A percentile compares a stretch with the other conserved stretches of the same genome.
Evolutionary conservation across 2,329 filamentous ascomycete species (phyloP).

Genomic region (Fusarium xyrophilum): DNA sequence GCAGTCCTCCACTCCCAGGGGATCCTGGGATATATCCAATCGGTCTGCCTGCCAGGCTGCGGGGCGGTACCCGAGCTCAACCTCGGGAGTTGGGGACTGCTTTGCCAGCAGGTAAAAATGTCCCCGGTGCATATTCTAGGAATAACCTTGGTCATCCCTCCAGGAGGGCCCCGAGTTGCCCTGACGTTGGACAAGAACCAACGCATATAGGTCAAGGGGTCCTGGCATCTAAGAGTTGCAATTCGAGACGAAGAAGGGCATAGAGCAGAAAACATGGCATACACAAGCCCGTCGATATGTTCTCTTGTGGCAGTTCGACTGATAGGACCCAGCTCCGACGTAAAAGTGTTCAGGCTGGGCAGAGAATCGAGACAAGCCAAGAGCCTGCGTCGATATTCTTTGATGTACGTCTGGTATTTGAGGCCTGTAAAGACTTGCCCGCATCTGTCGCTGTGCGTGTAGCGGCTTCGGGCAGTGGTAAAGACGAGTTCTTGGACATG

Average conservation of each 20-base stretch:
- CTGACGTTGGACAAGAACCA: background rate
- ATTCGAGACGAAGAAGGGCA: background rate
- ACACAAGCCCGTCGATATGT: background rate
- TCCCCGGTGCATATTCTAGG: background rate
- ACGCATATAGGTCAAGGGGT: background rate
- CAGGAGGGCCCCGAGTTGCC: background rate
- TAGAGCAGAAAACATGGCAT: background rate
- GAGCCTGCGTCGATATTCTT: background rate
- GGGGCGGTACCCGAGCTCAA: background rate
- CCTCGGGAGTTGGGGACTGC: background rate
- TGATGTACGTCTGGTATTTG: background rate
- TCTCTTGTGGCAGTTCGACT: background rate
- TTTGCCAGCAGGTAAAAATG: background rate
- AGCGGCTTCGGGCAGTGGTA: background rate
- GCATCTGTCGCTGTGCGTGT: background rate
- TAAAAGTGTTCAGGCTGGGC: background rate
- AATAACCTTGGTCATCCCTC: background rate
- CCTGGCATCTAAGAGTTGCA: background rate
- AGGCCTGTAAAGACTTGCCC: background rate
- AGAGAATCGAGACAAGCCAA: background rate
- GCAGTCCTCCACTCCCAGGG: background rate
- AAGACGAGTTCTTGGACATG: constrained; percentile 8
- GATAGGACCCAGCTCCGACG: background rate
- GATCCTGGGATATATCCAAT: background rate
- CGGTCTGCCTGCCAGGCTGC: background rate